phyloP scores from a whole-genome alignment of 2,329 filamentous ascomycete genomes.

The Thielaviopsis cerberus region DNA sequence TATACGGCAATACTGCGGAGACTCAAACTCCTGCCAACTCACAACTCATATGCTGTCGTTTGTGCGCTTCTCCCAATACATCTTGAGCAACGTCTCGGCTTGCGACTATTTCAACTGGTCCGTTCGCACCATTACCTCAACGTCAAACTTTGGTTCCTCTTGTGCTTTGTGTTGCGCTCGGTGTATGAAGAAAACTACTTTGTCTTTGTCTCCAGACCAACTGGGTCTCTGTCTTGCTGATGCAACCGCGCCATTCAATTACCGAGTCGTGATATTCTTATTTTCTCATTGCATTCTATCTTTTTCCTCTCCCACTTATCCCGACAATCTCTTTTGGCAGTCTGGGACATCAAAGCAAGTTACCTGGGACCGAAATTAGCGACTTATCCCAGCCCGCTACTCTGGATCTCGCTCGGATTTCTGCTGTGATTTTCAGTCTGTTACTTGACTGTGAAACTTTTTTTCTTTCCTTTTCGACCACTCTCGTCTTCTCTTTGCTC shows the following conservation, averaged over 20 bases:
- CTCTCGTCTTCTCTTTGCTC: background rate
- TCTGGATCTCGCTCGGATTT: background rate
- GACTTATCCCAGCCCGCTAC: background rate
- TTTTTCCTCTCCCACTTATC: background rate
- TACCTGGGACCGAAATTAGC: background rate
- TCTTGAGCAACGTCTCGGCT: background rate
- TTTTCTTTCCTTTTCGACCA: background rate
- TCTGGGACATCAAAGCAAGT: background rate
- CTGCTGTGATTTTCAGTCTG: background rate
- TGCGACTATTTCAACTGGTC: background rate
- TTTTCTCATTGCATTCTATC: background rate
- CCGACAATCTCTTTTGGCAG: background rate
- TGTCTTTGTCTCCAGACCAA: background rate
- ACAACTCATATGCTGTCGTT: background rate
- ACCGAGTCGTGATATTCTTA: background rate
- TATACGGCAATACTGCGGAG: background rate
- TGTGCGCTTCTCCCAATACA: background rate
- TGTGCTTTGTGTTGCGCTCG: background rate
- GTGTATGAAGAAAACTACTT: background rate
- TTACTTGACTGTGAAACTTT: background rate
- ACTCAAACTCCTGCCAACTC: background rate
- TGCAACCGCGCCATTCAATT: background rate
- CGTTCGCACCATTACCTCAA: background rate
- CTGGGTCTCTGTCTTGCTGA: background rate
- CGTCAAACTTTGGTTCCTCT: background rate